phyloP scores from a whole-genome alignment of 306 rosid genomes.

The Vigna angularis region DNA sequence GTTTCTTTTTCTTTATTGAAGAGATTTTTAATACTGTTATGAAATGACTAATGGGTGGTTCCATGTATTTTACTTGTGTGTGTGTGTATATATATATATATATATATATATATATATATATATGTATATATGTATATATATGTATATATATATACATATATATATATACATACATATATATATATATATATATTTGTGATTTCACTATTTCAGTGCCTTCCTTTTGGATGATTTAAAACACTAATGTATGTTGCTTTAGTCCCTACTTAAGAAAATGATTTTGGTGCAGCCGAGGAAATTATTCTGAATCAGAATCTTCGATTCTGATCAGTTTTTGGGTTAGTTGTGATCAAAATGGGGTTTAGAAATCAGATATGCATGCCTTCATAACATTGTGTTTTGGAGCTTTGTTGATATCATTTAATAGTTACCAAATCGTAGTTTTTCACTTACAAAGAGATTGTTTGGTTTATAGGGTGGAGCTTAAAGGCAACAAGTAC shows the following conservation, averaged over 20 bases:
- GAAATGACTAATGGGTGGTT: neutral
- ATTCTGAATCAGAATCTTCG: neutral
- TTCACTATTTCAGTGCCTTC: neutral
- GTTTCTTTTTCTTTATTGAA: neutral
- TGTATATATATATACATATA: no score
- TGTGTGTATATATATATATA: no score
- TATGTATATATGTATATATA: no score
- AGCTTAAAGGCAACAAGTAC: conserved; percentile 77
- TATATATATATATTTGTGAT: neutral
- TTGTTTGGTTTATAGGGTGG: conserved; percentile 65
- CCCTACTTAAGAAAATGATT: neutral
- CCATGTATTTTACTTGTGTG: neutral
- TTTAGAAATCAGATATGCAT: conserved; percentile 1
- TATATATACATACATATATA: no score
- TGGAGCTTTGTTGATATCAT: conserved; percentile 17
- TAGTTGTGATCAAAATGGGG: neutral
- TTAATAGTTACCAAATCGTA: conserved; percentile 5
- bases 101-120: no score
- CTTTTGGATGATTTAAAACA: conserved; percentile 20
- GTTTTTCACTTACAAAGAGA: conserved; percentile 34
- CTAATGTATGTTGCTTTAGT: conserved; percentile 1
- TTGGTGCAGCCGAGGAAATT: neutral
- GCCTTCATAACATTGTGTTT: conserved; percentile 6
- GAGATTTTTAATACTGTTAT: neutral
- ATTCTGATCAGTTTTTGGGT: neutral